Percentiles rank a stretch among this genome's conserved stretches.
phyloP scores from a whole-genome alignment of 2,329 filamentous ascomycete genomes.

The Exutisphaerella laricina region DNA sequence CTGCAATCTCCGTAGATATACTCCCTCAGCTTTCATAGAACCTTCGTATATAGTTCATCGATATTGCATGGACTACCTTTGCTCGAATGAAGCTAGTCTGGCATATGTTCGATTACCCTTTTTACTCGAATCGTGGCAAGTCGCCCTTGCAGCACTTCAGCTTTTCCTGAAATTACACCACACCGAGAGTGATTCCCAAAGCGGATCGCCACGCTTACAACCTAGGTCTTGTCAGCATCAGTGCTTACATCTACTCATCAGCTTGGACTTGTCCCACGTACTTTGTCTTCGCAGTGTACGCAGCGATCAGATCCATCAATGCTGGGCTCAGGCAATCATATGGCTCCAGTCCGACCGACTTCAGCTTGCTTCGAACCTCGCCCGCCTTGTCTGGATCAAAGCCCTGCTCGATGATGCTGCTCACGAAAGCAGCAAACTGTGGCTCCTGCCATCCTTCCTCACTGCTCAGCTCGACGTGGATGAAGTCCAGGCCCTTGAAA shows the following conservation, averaged over 20 bases:
- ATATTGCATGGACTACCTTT: too few species aligned
- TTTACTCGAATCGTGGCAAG: too few species aligned
- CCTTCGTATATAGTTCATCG: too few species aligned
- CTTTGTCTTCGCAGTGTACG: constrained; percentile 22
- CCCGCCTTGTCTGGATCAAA: constrained; percentile 52
- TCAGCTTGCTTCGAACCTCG: constrained; percentile 51
- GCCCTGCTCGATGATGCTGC: constrained; percentile 63
- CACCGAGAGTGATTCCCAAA: too few species aligned
- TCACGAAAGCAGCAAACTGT: constrained; percentile 64
- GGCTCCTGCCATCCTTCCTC: constrained; percentile 65
- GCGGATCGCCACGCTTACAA: too few species aligned
- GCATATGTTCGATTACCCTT: too few species aligned
- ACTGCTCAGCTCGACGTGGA: constrained; percentile 58
- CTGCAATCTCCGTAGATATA: too few species aligned
- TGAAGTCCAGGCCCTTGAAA: constrained; percentile 65
- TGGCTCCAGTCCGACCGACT: constrained; percentile 51
- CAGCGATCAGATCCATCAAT: constrained; percentile 52
- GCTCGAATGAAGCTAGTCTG: too few species aligned
- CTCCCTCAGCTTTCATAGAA: too few species aligned
- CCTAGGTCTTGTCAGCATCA: constrained; percentile 1
- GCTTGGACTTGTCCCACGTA: constrained; percentile 7
- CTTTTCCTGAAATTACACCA: too few species aligned
- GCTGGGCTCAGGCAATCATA: constrained; percentile 59
- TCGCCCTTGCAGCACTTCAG: too few species aligned
- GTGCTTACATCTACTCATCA: background rate